phyloP scores from a whole-genome alignment of 106 monocot species.

The Platanthera guangdongensis region DNA sequence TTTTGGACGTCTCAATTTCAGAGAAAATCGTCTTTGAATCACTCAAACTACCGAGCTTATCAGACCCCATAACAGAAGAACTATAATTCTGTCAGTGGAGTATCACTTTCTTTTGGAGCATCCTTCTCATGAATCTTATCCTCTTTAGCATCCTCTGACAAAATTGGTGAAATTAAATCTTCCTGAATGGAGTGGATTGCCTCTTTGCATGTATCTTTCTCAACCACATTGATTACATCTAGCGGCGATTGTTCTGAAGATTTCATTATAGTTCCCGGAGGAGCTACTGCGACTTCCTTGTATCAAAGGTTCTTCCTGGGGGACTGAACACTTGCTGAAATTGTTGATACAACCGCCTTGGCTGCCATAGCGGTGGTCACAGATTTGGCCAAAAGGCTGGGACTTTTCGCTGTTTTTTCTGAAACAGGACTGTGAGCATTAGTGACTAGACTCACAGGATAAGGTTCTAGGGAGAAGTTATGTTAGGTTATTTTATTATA shows the following conservation, averaged over 20 bases:
- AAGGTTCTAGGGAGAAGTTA: conserved; percentile 35
- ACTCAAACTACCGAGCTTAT: conserved; percentile 11
- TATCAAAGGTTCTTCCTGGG: conserved; percentile 70
- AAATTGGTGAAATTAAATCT: conserved; percentile 1
- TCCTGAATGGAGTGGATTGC: not conserved
- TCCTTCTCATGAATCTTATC: conserved; percentile 12
- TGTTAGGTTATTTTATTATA: too few relatives aligned
- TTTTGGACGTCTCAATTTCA: conserved; percentile 14
- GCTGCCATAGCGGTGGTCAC: conserved; percentile 8
- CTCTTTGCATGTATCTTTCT: conserved; percentile 8
- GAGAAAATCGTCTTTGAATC: conserved; percentile 12
- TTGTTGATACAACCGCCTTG: conserved; percentile 25
- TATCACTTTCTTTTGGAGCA: conserved; percentile 10
- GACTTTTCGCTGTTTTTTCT: conserved; percentile 47
- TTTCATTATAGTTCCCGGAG: conserved; percentile 73
- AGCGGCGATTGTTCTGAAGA: conserved; percentile 27
- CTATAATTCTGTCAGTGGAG: not conserved
- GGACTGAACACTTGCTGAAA: conserved; percentile 21
- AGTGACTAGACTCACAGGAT: conserved; percentile 21
- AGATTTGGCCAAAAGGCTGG: conserved; percentile 52
- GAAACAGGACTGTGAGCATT: conserved; percentile 23
- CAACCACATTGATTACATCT: conserved; percentile 18
- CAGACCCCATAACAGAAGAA: conserved; percentile 7
- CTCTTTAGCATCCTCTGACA: conserved; percentile 9
- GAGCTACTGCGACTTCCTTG: conserved; percentile 91